Conservation (phyloP, 2,329 filamentous ascomycete species). For the Ophiostoma angusticollis region DNA sequence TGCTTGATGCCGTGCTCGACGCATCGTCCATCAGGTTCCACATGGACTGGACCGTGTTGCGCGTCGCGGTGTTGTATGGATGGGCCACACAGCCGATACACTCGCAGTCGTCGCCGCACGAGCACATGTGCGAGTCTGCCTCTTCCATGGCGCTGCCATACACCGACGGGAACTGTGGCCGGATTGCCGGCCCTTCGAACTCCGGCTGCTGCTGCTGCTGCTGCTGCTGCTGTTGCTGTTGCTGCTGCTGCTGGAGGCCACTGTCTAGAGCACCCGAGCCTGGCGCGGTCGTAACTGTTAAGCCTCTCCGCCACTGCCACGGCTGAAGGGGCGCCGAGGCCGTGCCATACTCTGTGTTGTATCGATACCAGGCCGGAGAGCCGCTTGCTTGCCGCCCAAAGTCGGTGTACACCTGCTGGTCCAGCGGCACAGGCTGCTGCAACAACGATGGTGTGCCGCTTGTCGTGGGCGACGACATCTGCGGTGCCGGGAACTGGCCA, state of each 20-base stretch:
- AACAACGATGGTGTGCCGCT: not conserved
- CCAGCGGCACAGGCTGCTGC: not conserved
- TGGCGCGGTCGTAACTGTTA: slow-evolving; percentile 4
- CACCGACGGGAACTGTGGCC: not conserved
- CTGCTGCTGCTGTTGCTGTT: not conserved
- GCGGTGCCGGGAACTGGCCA: no score
- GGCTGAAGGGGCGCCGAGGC: slow-evolving; percentile 13
- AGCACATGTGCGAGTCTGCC: slow-evolving; percentile 12
- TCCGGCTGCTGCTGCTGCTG: not conserved
- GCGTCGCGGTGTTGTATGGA: slow-evolving; percentile 15
- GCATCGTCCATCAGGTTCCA: slow-evolving; percentile 13
- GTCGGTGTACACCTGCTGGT: slow-evolving; percentile 1
- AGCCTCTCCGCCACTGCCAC: slow-evolving; percentile 12
- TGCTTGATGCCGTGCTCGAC: not conserved
- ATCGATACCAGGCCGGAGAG: slow-evolving; percentile 11
- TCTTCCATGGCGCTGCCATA: not conserved
- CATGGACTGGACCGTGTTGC: slow-evolving; percentile 13
- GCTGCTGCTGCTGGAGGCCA: no score
- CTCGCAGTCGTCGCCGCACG: slow-evolving; percentile 16
- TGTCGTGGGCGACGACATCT: not conserved
- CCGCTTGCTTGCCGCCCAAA: slow-evolving; percentile 2
- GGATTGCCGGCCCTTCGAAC: not conserved
- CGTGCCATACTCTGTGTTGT: slow-evolving; percentile 14
- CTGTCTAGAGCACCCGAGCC: not conserved
- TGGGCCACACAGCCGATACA: slow-evolving; percentile 16